Evolutionary conservation across 345 rosid species (phyloP), one percentile per base, ranked within the genome.

Genomic region (Garcia nutans): DNA sequence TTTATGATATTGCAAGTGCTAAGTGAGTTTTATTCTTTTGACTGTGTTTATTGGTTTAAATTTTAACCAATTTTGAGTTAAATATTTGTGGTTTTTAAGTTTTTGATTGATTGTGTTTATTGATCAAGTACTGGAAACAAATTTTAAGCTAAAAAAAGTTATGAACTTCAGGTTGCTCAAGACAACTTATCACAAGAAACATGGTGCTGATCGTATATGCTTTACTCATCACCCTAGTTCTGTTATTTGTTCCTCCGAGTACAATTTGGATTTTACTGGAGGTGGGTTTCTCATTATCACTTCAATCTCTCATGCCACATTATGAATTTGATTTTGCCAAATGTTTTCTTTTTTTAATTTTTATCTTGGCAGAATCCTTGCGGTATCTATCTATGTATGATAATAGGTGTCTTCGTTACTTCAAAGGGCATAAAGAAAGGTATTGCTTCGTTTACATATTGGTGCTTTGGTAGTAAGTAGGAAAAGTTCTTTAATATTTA

Each of bases 211-310:
- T 85, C 88, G 91, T 24, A 89, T 93, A 47, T 96, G 97, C 83
- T 93, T 96, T 82, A 96, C 99, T 0, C 99, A 96, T 81, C 99
- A 96, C 55, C 99, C 96, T 15, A 96, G 90, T 83, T 96, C 99
- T 71, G 86, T 92, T 61, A 93, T 96, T 79, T 96, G 98, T 88
- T 96, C 98, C 62, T 90, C 98, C 2, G 86, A 65, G 71, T 86
- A 93, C 78, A 88, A 87, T 86, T 83, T 93, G 79, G 93, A 92
- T 72, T 77, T 92, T 6, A 84, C 88, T 20, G 97, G 97, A 82
- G 99, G 98, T 92, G 70, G 64, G 85, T 86, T 80, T 33, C 20
- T 8, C 26, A 12, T 41, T 37, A 60, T 54, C 6, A 13, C 8
- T 42, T 49, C 71, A 47, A 68, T 45, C 6, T 10, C 69, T 65